phyloP scores from a whole-genome alignment of 129 eudicot genomes.

The Helichrysum umbraculigerum region DNA sequence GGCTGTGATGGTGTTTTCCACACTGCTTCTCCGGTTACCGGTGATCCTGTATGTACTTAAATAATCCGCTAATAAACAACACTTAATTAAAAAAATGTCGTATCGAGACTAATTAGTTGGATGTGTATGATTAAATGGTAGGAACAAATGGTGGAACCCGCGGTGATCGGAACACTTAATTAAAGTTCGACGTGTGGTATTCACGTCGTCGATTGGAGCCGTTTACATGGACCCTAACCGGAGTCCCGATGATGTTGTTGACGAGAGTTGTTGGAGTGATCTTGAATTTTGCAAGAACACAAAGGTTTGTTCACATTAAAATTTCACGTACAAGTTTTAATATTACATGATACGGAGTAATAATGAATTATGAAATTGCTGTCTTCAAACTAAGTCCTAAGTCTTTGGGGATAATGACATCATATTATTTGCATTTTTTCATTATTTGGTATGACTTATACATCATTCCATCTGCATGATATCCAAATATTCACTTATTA shows the following conservation, averaged over 20 bases:
- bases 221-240: slow-evolving; percentile 92
- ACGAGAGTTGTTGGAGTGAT: slow-evolving; percentile 98
- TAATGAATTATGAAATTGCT: background rate
- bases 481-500: background rate
- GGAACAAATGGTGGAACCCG: slow-evolving; percentile 99
- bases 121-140: slow-evolving; percentile 21
- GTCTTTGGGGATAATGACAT: background rate
- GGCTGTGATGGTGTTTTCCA: slow-evolving; percentile 98
- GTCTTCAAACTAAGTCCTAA: background rate
- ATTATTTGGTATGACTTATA: slow-evolving; percentile 27
- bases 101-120: background rate
- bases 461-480: slow-evolving; percentile 11
- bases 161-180: slow-evolving; percentile 78
- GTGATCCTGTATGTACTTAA: slow-evolving; percentile 69
- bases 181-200: slow-evolving; percentile 77
- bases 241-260: slow-evolving; percentile 82
- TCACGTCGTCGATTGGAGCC: slow-evolving; percentile 97
- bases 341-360: too few relatives aligned
- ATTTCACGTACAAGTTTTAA: too few relatives aligned
- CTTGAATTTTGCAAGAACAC: slow-evolving; percentile 97
- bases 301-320: slow-evolving; percentile 46
- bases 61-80: background rate
- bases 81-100: background rate
- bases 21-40: slow-evolving; percentile 95
- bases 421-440: slow-evolving; percentile 19